These are phyloP conservation scores for Logfia minima DNA, from an alignment of 129 eudicot genomes.

Conservation along the genomic window DNA sequence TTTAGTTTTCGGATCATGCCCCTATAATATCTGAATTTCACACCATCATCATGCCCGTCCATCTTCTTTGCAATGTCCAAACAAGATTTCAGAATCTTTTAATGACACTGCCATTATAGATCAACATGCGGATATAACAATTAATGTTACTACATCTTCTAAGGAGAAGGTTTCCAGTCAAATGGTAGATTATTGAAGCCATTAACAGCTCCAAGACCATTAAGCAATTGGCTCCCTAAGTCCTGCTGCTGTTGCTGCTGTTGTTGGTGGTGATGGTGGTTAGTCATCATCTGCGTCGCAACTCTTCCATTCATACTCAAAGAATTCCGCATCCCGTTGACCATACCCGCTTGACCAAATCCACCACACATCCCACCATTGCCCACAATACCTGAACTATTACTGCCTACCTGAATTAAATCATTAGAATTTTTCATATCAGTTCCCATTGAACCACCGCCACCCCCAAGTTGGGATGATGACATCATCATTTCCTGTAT, in stretches of 20 bases:
- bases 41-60: conserved; percentile 11
- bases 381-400: conserved; percentile 48
- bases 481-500: conserved; percentile 95
- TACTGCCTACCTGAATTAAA: conserved; percentile 43
- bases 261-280: conserved; percentile 32
- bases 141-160: conserved; percentile 11
- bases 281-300: conserved; percentile 67
- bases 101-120: conserved; percentile 23
- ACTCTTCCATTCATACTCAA: conserved; percentile 76
- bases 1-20: conserved; percentile 20
- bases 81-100: conserved; percentile 21
- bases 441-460: conserved; percentile 46
- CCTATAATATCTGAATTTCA: conserved; percentile 7
- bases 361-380: conserved; percentile 72
- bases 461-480: conserved; percentile 66
- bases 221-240: conserved; percentile 64
- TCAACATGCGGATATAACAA: neutral
- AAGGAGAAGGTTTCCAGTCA: conserved; percentile 92
- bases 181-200: conserved; percentile 82
- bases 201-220: conserved; percentile 83
- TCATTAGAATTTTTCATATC: conserved; percentile 68
- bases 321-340: conserved; percentile 69
- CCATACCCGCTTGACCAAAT: conserved; percentile 62
- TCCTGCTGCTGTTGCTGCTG: conserved; percentile 56
- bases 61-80: conserved; percentile 32